Conservation (phyloP, 148 eudicot genomes). For the Arbutus unedo region DNA sequence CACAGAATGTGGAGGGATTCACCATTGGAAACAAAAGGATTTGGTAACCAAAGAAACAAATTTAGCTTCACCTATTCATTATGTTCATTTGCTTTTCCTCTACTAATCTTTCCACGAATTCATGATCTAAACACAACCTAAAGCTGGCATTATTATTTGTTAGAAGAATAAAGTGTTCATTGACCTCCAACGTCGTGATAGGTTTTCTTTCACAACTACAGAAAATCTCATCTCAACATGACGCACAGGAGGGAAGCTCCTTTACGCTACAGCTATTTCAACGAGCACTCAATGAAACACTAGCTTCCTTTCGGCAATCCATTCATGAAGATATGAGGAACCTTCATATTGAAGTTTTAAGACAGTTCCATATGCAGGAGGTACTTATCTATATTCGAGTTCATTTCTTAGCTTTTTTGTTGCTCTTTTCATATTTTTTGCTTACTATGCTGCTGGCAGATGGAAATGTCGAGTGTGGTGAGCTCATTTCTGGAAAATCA, state of each 20-base stretch:
- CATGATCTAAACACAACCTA: not conserved
- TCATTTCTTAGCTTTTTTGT: not conserved
- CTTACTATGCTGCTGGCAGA: conserved; percentile 33
- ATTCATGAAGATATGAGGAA: conserved; percentile 90
- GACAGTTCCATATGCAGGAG: conserved; percentile 97
- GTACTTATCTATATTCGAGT: conserved; percentile 27
- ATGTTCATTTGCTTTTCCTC: not conserved
- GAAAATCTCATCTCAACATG: conserved; percentile 46
- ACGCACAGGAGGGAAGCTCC: conserved; percentile 65
- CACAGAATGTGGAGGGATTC: too few species aligned
- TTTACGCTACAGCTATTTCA: conserved; percentile 93
- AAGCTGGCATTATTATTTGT: not conserved
- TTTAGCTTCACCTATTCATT: not conserved
- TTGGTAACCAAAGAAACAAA: too few species aligned
- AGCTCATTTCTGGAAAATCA: conserved; percentile 61
- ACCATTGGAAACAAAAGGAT: too few species aligned
- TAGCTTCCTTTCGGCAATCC: conserved; percentile 81
- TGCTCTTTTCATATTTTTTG: not conserved
- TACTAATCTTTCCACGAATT: not conserved
- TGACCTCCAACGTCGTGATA: conserved; percentile 22
- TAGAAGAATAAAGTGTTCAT: not conserved
- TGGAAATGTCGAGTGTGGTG: conserved; percentile 63
- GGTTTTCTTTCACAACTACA: conserved; percentile 50
- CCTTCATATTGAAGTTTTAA: conserved; percentile 87
- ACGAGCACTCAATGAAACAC: conserved; percentile 88